A percentile compares a stretch with the other conserved stretches of the same genome.
Evolutionary conservation across 2,329 filamentous ascomycete genomes (phyloP).

Genomic region (Bipolaris oryzae): DNA sequence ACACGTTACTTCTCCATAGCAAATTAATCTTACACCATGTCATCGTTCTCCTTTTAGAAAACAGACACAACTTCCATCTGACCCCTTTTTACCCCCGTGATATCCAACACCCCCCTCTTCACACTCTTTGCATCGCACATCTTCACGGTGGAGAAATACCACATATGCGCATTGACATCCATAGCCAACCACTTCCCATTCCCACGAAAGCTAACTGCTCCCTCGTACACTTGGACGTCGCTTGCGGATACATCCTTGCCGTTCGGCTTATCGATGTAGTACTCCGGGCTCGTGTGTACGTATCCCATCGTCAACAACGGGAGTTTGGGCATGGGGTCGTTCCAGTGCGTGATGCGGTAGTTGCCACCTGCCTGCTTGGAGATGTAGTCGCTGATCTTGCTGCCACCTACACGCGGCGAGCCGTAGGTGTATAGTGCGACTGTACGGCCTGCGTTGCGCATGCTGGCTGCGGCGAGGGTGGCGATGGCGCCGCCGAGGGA

Average conservation of each 20-base stretch:
- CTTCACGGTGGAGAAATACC: constrained; percentile 42
- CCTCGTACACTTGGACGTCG: constrained; percentile 35
- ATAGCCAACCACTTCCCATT: constrained; percentile 38
- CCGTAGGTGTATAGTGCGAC: constrained; percentile 64
- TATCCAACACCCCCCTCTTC: constrained; percentile 16
- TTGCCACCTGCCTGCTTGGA: constrained; percentile 59
- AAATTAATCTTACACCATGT: too few species aligned
- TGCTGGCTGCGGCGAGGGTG: constrained; percentile 63
- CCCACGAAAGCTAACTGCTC: constrained; percentile 32
- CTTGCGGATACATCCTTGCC: constrained; percentile 20
- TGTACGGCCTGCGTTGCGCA: constrained; percentile 32
- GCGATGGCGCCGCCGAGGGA: constrained; percentile 71
- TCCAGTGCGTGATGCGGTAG: constrained; percentile 70
- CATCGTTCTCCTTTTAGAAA: constrained; percentile 12
- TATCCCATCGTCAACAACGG: constrained; percentile 67
- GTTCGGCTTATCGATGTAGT: constrained; percentile 53
- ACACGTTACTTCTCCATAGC: background rate
- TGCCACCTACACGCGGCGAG: constrained; percentile 70
- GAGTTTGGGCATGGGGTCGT: constrained; percentile 71
- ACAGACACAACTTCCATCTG: constrained; percentile 20
- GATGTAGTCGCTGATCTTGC: constrained; percentile 62
- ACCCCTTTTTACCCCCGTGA: constrained; percentile 12
- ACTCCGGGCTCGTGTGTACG: constrained; percentile 72
- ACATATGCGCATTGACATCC: constrained; percentile 44
- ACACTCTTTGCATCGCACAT: constrained; percentile 24